phyloP scores from a whole-genome alignment of 352 stramenopile genomes.

The Blastocystis sp. region DNA sequence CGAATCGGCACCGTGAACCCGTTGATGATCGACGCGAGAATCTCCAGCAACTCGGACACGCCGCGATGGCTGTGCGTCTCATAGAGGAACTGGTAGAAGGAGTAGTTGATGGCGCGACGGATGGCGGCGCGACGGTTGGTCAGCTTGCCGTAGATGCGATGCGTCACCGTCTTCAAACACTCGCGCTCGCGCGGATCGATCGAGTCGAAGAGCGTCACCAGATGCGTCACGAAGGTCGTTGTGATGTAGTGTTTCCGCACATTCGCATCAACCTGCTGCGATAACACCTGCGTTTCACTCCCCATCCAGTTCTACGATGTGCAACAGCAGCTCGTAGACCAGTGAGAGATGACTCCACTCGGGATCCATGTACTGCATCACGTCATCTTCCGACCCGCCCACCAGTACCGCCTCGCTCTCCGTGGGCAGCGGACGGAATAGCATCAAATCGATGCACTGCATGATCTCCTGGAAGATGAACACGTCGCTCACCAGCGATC shows the following conservation, averaged over 20 bases:
- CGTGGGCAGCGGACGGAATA: constrained; percentile 76
- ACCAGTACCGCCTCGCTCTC: background rate
- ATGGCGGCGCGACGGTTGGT: constrained; percentile 95
- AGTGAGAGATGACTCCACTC: constrained; percentile 91
- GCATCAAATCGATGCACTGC: constrained; percentile 79
- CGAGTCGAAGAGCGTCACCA: constrained; percentile 87
- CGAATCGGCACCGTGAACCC: constrained; percentile 97
- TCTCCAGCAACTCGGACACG: constrained; percentile 91
- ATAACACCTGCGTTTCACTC: constrained; percentile 69
- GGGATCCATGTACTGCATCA: constrained; percentile 85
- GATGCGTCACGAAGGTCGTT: constrained; percentile 84
- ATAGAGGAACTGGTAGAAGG: constrained; percentile 96
- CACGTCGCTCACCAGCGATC: constrained; percentile 59
- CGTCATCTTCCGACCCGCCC: constrained; percentile 75
- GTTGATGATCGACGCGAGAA: constrained; percentile 96
- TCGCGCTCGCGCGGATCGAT: constrained; percentile 93
- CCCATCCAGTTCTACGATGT: constrained; percentile 65
- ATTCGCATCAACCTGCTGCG: constrained; percentile 85
- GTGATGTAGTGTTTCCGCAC: constrained; percentile 84
- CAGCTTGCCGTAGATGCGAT: constrained; percentile 97
- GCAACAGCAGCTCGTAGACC: constrained; percentile 97
- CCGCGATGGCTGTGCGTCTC: constrained; percentile 83
- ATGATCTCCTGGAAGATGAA: constrained; percentile 55
- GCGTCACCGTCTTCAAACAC: constrained; percentile 96
- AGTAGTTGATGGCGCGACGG: constrained; percentile 85